phyloP scores from a whole-genome alignment of 495 filamentous ascomycete species.

The Aspergillus biplanus region DNA sequence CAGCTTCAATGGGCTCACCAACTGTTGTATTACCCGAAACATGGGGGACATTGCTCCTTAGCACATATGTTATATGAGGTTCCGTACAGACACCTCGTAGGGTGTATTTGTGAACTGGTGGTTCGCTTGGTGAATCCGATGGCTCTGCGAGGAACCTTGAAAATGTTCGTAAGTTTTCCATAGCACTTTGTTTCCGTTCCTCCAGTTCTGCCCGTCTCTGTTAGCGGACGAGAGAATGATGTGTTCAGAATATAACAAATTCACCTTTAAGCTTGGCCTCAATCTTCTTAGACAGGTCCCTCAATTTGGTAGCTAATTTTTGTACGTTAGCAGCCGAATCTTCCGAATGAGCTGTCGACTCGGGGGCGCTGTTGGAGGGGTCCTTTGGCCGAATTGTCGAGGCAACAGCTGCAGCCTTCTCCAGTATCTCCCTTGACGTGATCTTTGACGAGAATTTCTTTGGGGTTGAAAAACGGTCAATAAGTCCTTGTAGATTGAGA shows the following conservation, averaged over 20 bases:
- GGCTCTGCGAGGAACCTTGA: constrained; percentile 59
- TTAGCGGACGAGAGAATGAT: constrained; percentile 17
- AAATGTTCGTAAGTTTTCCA: constrained; percentile 48
- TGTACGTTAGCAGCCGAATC: constrained; percentile 30
- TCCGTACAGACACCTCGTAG: constrained; percentile 56
- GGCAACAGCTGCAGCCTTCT: constrained; percentile 38
- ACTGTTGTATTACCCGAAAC: constrained; percentile 19
- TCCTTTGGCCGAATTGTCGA: constrained; percentile 32
- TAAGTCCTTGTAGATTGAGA: constrained; percentile 42
- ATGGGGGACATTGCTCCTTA: constrained; percentile 28
- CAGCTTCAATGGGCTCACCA: constrained; percentile 22
- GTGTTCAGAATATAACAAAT: not conserved
- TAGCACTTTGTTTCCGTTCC: constrained; percentile 51
- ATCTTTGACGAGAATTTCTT: constrained; percentile 29
- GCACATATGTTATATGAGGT: constrained; percentile 56
- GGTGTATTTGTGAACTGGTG: constrained; percentile 51
- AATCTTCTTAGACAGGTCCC: constrained; percentile 44
- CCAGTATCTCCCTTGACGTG: constrained; percentile 39
- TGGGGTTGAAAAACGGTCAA: constrained; percentile 35
- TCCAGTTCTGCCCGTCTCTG: constrained; percentile 49
- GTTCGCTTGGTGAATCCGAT: constrained; percentile 48
- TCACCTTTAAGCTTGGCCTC: constrained; percentile 56
- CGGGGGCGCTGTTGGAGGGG: constrained; percentile 15
- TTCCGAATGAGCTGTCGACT: constrained; percentile 24
- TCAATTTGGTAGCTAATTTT: constrained; percentile 42